These are phyloP conservation scores for Aspergillus sp. DNA, from an alignment of 2,329 filamentous ascomycete genomes.

Conservation along the genomic window DNA sequence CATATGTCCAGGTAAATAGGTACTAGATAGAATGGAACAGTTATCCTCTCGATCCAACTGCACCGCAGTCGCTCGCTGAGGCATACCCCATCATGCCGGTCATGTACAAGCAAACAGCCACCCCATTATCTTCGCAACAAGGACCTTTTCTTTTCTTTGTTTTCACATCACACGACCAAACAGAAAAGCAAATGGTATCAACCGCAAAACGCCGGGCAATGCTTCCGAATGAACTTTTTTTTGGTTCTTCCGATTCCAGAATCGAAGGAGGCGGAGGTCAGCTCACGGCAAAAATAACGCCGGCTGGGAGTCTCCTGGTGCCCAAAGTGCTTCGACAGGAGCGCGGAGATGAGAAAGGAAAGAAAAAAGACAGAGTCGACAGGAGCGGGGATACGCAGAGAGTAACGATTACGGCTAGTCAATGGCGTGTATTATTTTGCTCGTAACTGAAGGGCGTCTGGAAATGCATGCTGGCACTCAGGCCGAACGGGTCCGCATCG, in stretches of 20 bases:
- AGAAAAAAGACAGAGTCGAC: constrained; percentile 5
- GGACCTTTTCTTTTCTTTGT: neutral
- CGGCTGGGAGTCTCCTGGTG: neutral
- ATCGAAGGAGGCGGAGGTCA: constrained; percentile 1
- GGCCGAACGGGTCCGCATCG: constrained; percentile 88
- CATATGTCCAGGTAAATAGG: neutral
- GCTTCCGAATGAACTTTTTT: constrained; percentile 23
- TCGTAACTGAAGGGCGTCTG: constrained; percentile 68
- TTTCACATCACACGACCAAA: neutral
- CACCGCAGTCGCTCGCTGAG: neutral
- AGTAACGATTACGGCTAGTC: constrained; percentile 1
- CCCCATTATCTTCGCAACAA: too few species aligned
- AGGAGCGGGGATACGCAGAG: neutral
- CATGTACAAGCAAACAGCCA: neutral
- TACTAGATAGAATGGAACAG: neutral
- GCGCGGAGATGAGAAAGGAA: constrained; percentile 7
- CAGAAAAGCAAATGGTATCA: constrained; percentile 30
- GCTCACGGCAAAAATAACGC: neutral
- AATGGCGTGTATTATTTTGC: constrained; percentile 37
- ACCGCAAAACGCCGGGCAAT: constrained; percentile 35
- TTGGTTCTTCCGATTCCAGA: constrained; percentile 25
- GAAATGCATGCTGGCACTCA: constrained; percentile 94
- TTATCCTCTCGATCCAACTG: neutral
- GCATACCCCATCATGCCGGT: neutral
- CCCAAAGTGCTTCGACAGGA: neutral